These are phyloP conservation scores for Rhodofomes roseus DNA, from an alignment of 1,284 basidiomycete species.

Conservation along the genomic window DNA sequence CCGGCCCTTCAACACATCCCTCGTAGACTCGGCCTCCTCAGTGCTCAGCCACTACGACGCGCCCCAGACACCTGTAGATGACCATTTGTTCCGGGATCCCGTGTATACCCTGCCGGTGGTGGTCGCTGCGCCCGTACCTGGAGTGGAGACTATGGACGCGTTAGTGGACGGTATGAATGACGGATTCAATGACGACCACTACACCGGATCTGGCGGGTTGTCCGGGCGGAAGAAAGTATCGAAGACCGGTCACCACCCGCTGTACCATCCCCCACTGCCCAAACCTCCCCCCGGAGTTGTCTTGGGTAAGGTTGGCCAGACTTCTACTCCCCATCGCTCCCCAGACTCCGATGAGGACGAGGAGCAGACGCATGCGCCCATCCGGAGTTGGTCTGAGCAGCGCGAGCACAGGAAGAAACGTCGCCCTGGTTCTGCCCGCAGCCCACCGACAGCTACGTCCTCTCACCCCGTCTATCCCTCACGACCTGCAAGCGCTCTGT, in stretches of 20 bases:
- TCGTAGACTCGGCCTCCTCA: conserved; percentile 65
- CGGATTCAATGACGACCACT: conserved; percentile 46
- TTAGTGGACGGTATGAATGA: conserved; percentile 82
- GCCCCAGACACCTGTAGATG: conserved; percentile 64
- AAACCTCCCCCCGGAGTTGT: conserved; percentile 77
- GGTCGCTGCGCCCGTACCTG: conserved; percentile 70
- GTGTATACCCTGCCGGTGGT: conserved; percentile 58
- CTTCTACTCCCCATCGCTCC: conserved; percentile 32
- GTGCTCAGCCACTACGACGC: conserved; percentile 52
- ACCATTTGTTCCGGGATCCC: conserved; percentile 38
- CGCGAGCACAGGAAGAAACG: conserved; percentile 10
- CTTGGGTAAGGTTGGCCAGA: conserved; percentile 57
- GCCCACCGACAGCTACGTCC: conserved; percentile 9
- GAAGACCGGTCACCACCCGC: conserved; percentile 46
- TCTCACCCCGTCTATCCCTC: conserved; percentile 4
- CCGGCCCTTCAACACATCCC: conserved; percentile 35
- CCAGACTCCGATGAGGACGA: conserved; percentile 48
- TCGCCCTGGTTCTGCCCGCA: conserved; percentile 13
- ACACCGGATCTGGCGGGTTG: conserved; percentile 37
- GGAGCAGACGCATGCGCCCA: conserved; percentile 24
- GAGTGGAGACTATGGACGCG: conserved; percentile 82
- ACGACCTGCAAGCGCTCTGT: conserved; percentile 6
- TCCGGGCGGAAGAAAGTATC: conserved; percentile 49
- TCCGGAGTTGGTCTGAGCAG: conserved; percentile 11
- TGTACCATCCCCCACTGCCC: conserved; percentile 77